Evolutionary conservation across 495 filamentous ascomycete genomes (phyloP).

Genomic region (Annulohypoxylon moriforme): DNA sequence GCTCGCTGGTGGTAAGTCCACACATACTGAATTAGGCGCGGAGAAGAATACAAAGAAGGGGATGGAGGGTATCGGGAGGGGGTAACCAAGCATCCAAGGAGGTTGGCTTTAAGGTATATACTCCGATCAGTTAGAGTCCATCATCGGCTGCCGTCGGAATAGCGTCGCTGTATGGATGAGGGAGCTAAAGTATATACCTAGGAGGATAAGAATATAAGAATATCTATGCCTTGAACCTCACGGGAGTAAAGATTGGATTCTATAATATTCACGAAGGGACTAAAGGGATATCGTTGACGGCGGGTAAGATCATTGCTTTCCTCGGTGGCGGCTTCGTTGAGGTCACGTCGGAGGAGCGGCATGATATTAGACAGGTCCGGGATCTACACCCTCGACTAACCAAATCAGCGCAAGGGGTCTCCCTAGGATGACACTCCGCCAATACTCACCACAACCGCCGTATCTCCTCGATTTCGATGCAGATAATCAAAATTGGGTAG

Average conservation of each 20-base stretch:
- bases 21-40: not conserved
- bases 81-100: not conserved
- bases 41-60: too few species aligned
- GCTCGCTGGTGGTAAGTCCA: not conserved
- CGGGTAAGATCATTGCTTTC: constrained; percentile 18
- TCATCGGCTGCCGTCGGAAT: not conserved
- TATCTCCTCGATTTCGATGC: constrained; percentile 9
- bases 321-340: constrained; percentile 42
- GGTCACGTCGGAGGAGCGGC: constrained; percentile 45
- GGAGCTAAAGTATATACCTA: constrained; percentile 4
- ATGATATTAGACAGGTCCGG: constrained; percentile 40
- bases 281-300: not conserved
- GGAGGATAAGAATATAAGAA: constrained; percentile 9
- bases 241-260: not conserved
- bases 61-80: not conserved
- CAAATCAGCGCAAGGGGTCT: constrained; percentile 44
- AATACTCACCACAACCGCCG: constrained; percentile 31
- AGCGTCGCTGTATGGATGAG: not conserved
- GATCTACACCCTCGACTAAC: constrained; percentile 46
- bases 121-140: constrained; percentile 1
- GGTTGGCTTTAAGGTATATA: not conserved
- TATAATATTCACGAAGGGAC: constrained; percentile 5
- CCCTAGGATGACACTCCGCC: constrained; percentile 40
- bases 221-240: not conserved
- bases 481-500: constrained; percentile 14